Evolutionary conservation across 805 yeast genomes (phyloP).

Genomic region (Ogataea saltuana): DNA sequence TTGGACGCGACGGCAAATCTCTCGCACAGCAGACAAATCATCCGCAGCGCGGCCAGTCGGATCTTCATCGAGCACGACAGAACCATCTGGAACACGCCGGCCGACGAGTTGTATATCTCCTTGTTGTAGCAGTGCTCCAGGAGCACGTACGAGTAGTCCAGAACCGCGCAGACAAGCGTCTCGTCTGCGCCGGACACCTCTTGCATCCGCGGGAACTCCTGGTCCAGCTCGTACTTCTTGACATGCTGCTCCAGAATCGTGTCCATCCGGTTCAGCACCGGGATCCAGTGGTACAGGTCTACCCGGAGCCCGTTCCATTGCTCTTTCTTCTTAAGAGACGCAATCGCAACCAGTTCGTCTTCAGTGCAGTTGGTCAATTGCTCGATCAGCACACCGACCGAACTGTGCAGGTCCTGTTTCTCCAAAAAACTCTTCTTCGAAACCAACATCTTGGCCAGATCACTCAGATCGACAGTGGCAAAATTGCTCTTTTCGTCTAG

Average conservation of each 20-base stretch:
- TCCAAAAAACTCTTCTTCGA: conserved; percentile 19
- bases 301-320: conserved; percentile 38
- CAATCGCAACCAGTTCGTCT: conserved; percentile 24
- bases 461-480: conserved; percentile 5
- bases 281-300: conserved; percentile 73
- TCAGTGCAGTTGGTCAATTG: conserved; percentile 19
- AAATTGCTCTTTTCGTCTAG: neutral
- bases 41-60: conserved; percentile 56
- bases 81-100: conserved; percentile 57
- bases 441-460: conserved; percentile 17
- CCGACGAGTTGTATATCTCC: conserved; percentile 65
- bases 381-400: conserved; percentile 20
- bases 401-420: conserved; percentile 22
- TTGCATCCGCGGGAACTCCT: conserved; percentile 47
- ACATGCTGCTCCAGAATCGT: conserved; percentile 56
- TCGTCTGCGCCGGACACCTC: conserved; percentile 50
- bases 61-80: conserved; percentile 61
- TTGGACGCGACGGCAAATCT: conserved; percentile 51
- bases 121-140: conserved; percentile 71
- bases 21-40: conserved; percentile 56
- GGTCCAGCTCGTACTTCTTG: conserved; percentile 51
- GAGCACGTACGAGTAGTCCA: conserved; percentile 61
- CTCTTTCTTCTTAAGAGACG: conserved; percentile 23
- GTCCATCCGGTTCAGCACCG: conserved; percentile 75
- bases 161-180: conserved; percentile 47